These are phyloP conservation scores for Lodderomyces beijingensis DNA, from an alignment of 1,139 yeast genomes.

Conservation along the genomic window DNA sequence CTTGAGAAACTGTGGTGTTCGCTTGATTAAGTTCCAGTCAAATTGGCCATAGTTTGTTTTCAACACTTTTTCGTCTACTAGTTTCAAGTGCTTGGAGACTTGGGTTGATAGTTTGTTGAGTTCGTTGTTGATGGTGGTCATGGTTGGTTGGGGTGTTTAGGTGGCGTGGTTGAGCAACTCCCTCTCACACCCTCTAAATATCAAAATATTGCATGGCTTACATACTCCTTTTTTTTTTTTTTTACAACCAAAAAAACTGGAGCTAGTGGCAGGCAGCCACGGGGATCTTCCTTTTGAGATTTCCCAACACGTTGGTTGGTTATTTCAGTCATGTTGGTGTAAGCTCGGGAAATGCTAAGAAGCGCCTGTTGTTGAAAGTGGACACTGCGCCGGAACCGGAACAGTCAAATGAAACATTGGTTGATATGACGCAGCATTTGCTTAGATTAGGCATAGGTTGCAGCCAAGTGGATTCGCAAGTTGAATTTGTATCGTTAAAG, in stretches of 20 bases:
- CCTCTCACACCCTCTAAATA: not conserved
- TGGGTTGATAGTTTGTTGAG: slow-evolving; percentile 12
- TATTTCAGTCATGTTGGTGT: too few relatives aligned
- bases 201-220: not conserved
- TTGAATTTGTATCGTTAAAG: too few relatives aligned
- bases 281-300: too few relatives aligned
- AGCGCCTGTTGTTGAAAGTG: too few relatives aligned
- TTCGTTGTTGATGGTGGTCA: slow-evolving; percentile 6
- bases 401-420: too few relatives aligned
- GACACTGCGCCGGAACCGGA: too few relatives aligned
- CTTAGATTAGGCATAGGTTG: too few relatives aligned
- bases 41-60: slow-evolving; percentile 13
- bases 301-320: too few relatives aligned
- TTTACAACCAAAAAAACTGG: not conserved
- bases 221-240: not conserved
- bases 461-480: too few relatives aligned
- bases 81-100: slow-evolving; percentile 16
- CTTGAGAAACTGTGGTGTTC: slow-evolving; percentile 29
- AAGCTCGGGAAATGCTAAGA: too few relatives aligned
- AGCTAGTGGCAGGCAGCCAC: too few relatives aligned
- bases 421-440: too few relatives aligned
- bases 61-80: slow-evolving; percentile 14
- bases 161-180: not conserved
- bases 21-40: slow-evolving; percentile 25
- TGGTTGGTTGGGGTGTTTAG: not conserved